Evolutionary conservation across 805 yeast species (phyloP).

Genomic region (Nakazawaea ishiwadae): DNA sequence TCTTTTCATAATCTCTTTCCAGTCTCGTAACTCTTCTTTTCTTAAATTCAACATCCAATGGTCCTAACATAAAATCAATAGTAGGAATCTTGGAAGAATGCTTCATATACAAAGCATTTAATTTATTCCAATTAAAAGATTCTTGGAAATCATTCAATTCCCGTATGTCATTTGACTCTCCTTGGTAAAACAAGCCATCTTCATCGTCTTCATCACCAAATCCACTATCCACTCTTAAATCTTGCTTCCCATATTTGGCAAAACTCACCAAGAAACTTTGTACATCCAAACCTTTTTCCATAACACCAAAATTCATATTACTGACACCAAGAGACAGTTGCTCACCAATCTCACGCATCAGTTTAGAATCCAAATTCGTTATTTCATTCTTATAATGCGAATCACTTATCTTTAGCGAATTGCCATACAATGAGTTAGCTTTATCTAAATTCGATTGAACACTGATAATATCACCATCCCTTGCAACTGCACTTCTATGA

Average conservation of each 20-base stretch:
- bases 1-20: slow-evolving; percentile 37
- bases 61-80: slow-evolving; percentile 65
- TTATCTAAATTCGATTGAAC: slow-evolving; percentile 40
- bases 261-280: slow-evolving; percentile 39
- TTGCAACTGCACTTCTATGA: slow-evolving; percentile 46
- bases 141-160: slow-evolving; percentile 20
- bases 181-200: slow-evolving; percentile 16
- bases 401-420: slow-evolving; percentile 31
- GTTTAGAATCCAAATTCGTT: slow-evolving; percentile 62
- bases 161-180: slow-evolving; percentile 14
- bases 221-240: slow-evolving; percentile 13
- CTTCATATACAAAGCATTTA: slow-evolving; percentile 49
- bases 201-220: slow-evolving; percentile 19
- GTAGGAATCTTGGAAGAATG: slow-evolving; percentile 43
- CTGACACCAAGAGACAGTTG: slow-evolving; percentile 62
- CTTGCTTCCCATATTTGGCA: slow-evolving; percentile 33
- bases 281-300: slow-evolving; percentile 44
- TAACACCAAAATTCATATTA: slow-evolving; percentile 53
- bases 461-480: slow-evolving; percentile 51
- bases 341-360: slow-evolving; percentile 53
- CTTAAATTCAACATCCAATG: slow-evolving; percentile 57
- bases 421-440: slow-evolving; percentile 43
- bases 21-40: slow-evolving; percentile 28
- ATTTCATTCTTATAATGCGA: slow-evolving; percentile 27
- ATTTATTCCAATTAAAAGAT: slow-evolving; percentile 51